These are phyloP conservation scores for Russula dissimulans DNA, from an alignment of 768 basidiomycete genomes.

Conservation along the genomic window DNA sequence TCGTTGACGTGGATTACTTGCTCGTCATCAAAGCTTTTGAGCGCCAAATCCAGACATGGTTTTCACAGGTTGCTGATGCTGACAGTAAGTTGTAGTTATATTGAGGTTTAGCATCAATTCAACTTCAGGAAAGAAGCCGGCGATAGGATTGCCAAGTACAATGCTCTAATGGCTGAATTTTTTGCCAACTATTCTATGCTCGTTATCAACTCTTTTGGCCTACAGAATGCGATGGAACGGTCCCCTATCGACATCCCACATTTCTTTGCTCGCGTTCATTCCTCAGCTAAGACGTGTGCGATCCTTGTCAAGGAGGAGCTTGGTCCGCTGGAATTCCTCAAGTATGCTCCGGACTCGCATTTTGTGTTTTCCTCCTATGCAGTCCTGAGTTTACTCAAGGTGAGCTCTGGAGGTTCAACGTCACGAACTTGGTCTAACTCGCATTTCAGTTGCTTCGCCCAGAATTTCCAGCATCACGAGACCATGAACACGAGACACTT, in stretches of 20 bases:
- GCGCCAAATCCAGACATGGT: constrained; percentile 57
- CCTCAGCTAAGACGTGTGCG: constrained; percentile 61
- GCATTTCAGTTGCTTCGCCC: constrained; percentile 62
- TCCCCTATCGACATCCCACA: constrained; percentile 64
- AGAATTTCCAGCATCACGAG: constrained; percentile 69
- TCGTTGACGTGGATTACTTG: constrained; percentile 77
- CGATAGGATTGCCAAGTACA: constrained; percentile 32
- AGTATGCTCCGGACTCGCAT: constrained; percentile 82
- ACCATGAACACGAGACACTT: constrained; percentile 64
- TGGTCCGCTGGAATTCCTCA: constrained; percentile 65
- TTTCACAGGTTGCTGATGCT: constrained; percentile 41
- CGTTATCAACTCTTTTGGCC: constrained; percentile 90
- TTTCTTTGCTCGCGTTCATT: constrained; percentile 75
- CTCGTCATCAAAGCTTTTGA: constrained; percentile 79
- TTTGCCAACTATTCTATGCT: constrained; percentile 82
- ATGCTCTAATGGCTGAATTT: constrained; percentile 49
- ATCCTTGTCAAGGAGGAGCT: constrained; percentile 69
- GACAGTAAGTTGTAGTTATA: constrained; percentile 9
- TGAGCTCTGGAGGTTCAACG: constrained; percentile 27
- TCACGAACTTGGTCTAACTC: neutral
- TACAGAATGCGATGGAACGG: constrained; percentile 90
- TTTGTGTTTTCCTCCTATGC: constrained; percentile 93
- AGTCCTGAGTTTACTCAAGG: constrained; percentile 86
- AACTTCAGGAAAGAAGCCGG: neutral
- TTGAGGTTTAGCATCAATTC: neutral